These are phyloP conservation scores for Wickerhamiella australiensis DNA, from an alignment of 805 yeast species.

Conservation along the genomic window DNA sequence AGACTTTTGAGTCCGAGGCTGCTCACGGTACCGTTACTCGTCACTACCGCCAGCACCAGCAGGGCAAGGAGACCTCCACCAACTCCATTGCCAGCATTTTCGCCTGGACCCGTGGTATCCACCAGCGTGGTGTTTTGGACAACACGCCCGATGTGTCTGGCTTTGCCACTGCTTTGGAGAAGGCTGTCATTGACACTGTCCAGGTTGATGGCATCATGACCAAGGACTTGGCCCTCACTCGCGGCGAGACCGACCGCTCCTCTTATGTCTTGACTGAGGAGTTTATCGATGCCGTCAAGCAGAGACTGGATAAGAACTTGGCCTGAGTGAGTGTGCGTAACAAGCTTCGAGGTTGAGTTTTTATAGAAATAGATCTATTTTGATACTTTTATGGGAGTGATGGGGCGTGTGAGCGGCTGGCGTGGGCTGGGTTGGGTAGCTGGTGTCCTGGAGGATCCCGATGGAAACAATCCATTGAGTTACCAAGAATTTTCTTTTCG, in stretches of 20 bases:
- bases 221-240: conserved; percentile 84
- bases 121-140: conserved; percentile 86
- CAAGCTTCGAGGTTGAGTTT: too few relatives aligned
- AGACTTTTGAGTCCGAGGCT: conserved; percentile 90
- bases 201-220: conserved; percentile 81
- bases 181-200: conserved; percentile 79
- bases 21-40: conserved; percentile 99
- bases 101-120: conserved; percentile 92
- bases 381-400: too few relatives aligned
- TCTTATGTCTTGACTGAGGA: conserved; percentile 85
- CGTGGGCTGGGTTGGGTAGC: too few relatives aligned
- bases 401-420: too few relatives aligned
- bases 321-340: too few relatives aligned
- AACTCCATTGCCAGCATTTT: conserved; percentile 94
- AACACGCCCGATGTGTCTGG: conserved; percentile 69
- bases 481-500: too few relatives aligned
- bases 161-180: conserved; percentile 62
- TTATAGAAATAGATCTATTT: too few relatives aligned
- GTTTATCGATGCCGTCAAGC: conserved; percentile 71
- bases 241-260: conserved; percentile 73
- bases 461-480: too few relatives aligned
- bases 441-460: too few relatives aligned
- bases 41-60: conserved; percentile 91
- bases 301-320: conserved; percentile 37
- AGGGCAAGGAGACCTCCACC: conserved; percentile 93